Base-by-base conservation (phyloP, 2,329 filamentous ascomycete species). In the Cercospora canescens region DNA sequence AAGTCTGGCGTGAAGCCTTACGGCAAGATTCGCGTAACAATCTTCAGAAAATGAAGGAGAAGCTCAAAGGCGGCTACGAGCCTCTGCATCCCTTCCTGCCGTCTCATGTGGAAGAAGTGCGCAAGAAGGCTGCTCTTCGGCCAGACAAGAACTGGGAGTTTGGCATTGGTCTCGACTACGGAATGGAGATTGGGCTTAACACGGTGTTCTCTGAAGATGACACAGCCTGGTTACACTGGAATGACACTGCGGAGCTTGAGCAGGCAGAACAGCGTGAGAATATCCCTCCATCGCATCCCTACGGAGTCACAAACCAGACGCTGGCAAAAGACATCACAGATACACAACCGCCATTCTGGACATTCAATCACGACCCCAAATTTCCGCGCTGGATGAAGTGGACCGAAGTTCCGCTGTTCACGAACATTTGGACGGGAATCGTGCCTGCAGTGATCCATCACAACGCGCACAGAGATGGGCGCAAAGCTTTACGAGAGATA, bases 91-190 rank as follows among this genome's bases (percentile, higher is more conserved):
- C 58, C 2, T 72, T 66, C 57, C 67, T 67, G 16, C 48, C 67
- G 2, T 39, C 59, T 1, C 71, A 76, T 26, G 54, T 75, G 18
- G 62, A 69, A 12, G 66, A 69, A 45, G 70, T 73, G 7, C 57
- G 67, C 16, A 64, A 62, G 18, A 75, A 74, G 56, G 72, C 73
- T 14, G 68, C 70, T 2, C 48, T 81, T 1, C 81, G 82, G 64
- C 81, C 79, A 66, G 78, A 81, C 64, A 81, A 79, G 0, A 75
- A 77, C 6, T 70, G 69, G 37, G 74, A 77, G n/a, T 77, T 74
- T 58, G 70, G 72, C 21, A 73, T 77, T 9, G 74, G 73, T 5
- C 52, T 76, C 14, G 75, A 76, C 59, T 75, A 74, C 41, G 67
- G 61, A 7, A 71, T 68, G 62, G 67, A 70, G 8, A 70, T 76